Conservation (phyloP, 495 filamentous ascomycete species). For the Neurospora sublineolata region DNA sequence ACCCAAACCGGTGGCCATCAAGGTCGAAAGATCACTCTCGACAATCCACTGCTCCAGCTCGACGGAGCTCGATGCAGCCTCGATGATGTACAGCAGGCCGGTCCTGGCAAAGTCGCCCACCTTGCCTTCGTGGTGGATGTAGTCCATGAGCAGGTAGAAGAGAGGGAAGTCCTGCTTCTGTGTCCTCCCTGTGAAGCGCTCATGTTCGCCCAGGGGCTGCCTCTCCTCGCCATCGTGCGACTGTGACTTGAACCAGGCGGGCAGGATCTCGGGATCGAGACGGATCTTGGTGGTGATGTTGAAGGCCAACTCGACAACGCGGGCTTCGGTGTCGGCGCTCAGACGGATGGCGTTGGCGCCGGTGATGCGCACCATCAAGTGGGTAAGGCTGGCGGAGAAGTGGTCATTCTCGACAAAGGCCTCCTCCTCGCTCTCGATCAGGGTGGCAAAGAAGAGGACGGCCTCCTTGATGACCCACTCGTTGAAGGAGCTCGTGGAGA, state of each 20-base stretch:
- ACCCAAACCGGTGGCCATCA: conserved; percentile 93
- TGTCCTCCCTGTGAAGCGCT: conserved; percentile 72
- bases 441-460: conserved; percentile 72
- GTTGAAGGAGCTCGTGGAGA: conserved; percentile 67
- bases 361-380: conserved; percentile 58
- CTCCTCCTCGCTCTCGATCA: conserved; percentile 94
- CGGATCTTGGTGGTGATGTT: conserved; percentile 91
- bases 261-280: conserved; percentile 68
- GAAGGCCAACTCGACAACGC: conserved; percentile 84
- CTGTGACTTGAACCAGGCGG: conserved; percentile 71
- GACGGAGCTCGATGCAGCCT: conserved; percentile 73
- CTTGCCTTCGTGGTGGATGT: conserved; percentile 86
- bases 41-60: conserved; percentile 90
- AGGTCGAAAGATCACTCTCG: conserved; percentile 86
- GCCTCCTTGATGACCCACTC: conserved; percentile 70
- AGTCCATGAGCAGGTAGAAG: conserved; percentile 90
- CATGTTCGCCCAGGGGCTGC: conserved; percentile 29
- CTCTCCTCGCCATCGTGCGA: conserved; percentile 33
- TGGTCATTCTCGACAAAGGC: conserved; percentile 73
- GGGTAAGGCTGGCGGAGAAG: conserved; percentile 77
- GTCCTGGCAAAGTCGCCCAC: conserved; percentile 96
- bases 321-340: conserved; percentile 60
- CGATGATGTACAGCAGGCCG: conserved; percentile 88
- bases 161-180: conserved; percentile 90
- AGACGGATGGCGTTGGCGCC: conserved; percentile 49